Evolutionary conservation across 306 rosid species (phyloP).

Genomic region (Adenanthera pavonina): DNA sequence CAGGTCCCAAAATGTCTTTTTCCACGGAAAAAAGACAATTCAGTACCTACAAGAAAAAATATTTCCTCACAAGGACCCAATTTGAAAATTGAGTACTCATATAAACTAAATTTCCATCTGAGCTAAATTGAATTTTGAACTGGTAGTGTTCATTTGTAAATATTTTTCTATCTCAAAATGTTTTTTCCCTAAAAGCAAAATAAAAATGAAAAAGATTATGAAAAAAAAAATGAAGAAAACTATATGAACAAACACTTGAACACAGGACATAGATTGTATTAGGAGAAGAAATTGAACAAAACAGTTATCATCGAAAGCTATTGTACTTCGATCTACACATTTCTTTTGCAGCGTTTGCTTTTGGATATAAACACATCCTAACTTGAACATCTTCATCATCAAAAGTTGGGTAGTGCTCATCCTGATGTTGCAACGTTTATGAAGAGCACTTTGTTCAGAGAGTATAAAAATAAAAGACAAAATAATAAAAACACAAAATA

Average conservation of each 20-base stretch:
- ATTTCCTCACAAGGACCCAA: too few species aligned
- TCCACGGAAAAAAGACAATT: too few species aligned
- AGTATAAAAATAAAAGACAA: not conserved
- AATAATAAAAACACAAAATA: not conserved
- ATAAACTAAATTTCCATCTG: too few species aligned
- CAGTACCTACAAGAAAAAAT: too few species aligned
- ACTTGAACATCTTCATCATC: not conserved
- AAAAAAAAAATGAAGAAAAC: not conserved
- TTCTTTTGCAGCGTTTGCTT: not conserved
- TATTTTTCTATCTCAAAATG: too few species aligned
- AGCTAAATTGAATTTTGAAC: too few species aligned
- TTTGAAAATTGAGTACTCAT: too few species aligned
- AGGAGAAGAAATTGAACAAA: not conserved
- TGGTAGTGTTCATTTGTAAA: too few species aligned
- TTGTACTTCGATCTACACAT: not conserved
- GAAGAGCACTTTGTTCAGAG: too few species aligned
- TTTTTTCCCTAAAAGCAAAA: not conserved
- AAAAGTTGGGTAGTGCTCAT: not conserved
- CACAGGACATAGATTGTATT: not conserved
- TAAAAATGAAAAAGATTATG: not conserved
- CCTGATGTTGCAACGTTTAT: not conserved
- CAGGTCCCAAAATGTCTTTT: too few species aligned
- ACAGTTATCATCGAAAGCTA: not conserved
- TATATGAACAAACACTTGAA: not conserved
- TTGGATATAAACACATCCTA: constrained; percentile 9